Base-by-base conservation (phyloP, 78 protist genomes). In the Dictyostelium brefeldianum region DNA sequence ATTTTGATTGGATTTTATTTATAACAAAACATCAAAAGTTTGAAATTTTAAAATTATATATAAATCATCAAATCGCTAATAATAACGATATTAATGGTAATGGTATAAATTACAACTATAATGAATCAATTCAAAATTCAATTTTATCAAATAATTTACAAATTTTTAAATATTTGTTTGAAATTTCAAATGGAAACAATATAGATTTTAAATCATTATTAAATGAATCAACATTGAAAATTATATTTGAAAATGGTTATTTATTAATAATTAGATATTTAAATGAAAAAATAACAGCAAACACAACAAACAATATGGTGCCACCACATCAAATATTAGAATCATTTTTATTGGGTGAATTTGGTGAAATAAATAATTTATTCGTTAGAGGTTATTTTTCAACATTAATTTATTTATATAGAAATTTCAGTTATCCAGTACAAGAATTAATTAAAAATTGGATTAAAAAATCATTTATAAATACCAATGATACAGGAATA, bases 41-140 rank as follows among this genome's bases (percentile, higher is more conserved):
- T 57, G 67, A 57, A 57, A 20, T 57, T 57, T 57, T 57, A 57
- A 57, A 57, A 57, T n/a, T 57, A 57, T 57, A n/a, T n/a, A 27
- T n/a, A n/a, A 18, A 5, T 57, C 20, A 57, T n/a, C 22, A 53
- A 15, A 22, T 57, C 17, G 1, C 65, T 5, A 57, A 57, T n/a
- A 12, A n/a, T 9, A 57, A 3, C 29, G 8, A 9, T n/a, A 57
- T 18, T n/a, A 29, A n/a, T 57, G 5, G 3, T 57, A 57, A 57
- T n/a, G 59, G 18, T 53, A 22, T 57, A 57, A 57, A 57, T n/a
- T 9, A n/a, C 3, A 57, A 3, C 67, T 22, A n/a, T n/a, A 57
- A 57, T n/a, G 6, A 57, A 22, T 57, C 67, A 57, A 57, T 57
- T n/a, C 31, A 57, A 57, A n/a, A n/a, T n/a, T 57, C 67, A 57